Evolutionary conservation across 2,329 filamentous ascomycete genomes (phyloP), one percentile per base, ranked within the genome.

Genomic region (Corniculantispora saksenae): DNA sequence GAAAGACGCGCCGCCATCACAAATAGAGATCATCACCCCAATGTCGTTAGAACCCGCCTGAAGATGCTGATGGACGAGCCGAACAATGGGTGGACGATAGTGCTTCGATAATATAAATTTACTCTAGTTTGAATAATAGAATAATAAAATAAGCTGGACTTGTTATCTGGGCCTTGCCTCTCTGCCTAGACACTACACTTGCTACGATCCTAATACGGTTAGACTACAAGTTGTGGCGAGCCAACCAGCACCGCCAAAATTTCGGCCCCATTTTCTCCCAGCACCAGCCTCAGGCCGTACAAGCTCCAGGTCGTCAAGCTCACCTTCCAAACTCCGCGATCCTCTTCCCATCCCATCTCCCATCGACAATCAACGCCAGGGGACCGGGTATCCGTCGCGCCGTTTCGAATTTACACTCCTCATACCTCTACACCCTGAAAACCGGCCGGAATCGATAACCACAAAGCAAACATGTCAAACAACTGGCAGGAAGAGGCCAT

Each of bases 401-500:
- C 23, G 23, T n/a, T 21, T 58, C 29, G 43, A 17, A 51, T 32
- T 63, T 54, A 10, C n/a, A 54, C 23, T 10, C 19, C 25, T n/a
- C 32, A 32, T 32, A 32, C 32, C 12, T 25, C 43, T 15, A 7
- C 32, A 13, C 29, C 38, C 43, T 55, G 53, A 56, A 23, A 58
- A 9, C 25, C 38, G 63, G 21, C 51, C 57, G 57, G 32, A 55
- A 50, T 19, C 56, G 57, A 57, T 5, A 61, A n/a, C 43, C 21
- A 45, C 43, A 23, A n/a, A 21, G 27, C 29, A 63, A 43, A 23
- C 60, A 78, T 78, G 76, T 76, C 76, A 67, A 77, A 78, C 68
- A 78, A 79, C 71, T 79, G 77, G 77, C 77, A 79, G 72, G 81
- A 85, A 72, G 82, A 85, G 71, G 83, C 83, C 67, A 78, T 84